Evolutionary conservation across 1,139 yeast genomes (phyloP), one percentile per base, ranked within the genome.

Genomic region (Nakaseomyces bracarensis): DNA sequence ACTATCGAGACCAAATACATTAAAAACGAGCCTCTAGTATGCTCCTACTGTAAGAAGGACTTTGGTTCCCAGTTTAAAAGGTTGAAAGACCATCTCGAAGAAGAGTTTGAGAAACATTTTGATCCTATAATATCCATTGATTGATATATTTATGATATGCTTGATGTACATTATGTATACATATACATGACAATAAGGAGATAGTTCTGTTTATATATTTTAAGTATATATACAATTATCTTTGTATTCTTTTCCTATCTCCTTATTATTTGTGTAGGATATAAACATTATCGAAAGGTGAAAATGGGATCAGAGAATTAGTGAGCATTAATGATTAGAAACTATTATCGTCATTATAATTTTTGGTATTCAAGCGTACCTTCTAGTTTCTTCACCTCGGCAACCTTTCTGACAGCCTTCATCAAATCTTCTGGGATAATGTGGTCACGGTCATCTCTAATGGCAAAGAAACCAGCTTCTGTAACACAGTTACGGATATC

Each of bases 391-490:
- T 93, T 93, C 45, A 86, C 82, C 61, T 93, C 98, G 18, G 91
- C 91, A 47, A 93, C 97, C 71, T 93, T 93, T 66, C 98, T 77
- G 36, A 89, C 97, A 13, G 99, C 98, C 67, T 91, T 91, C 93
- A 91, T 83, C 66, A 93, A 66, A 69, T 93, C 98, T 58, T 84
- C 82, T 63, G 93, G 98, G 43, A 85, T 65, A 56, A 93, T 86
- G 66, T 86, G 85, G 62, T 91, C 97, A 58, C 98, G 79, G 61
- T 91, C 98, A 58, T 91, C 97, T 67, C 98, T 78, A 56, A 93
- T 93, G 46, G 98, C 98, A 59, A 89, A 87, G 68, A 93, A 91
- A 2, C 98, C 99, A 21, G 96, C 97, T 68, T 93, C 99, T n/a
- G 99, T 93, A 30, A 89, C 77, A 48, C 93, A 96, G 63, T 93